Evolutionary conservation across 495 filamentous ascomycete species (phyloP).

Genomic region (Durotheca rogersii): DNA sequence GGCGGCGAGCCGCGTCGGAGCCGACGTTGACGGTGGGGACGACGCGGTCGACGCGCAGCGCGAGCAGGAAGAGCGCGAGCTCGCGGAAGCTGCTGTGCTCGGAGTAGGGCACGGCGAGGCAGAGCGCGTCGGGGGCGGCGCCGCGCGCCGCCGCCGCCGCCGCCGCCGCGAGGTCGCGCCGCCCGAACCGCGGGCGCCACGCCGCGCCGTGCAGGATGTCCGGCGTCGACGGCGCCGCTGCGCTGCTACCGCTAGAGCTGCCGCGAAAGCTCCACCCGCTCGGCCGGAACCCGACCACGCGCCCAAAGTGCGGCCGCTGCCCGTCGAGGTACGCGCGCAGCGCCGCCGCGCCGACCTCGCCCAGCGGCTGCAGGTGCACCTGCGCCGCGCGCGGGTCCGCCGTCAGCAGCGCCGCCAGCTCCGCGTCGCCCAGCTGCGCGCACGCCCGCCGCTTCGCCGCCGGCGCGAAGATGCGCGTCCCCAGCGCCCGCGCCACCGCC

Average conservation of each 20-base stretch:
- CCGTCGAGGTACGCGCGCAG: constrained; percentile 81
- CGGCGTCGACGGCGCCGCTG: constrained; percentile 35
- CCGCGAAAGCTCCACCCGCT: constrained; percentile 90
- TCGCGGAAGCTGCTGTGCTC: constrained; percentile 95
- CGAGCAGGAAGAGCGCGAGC: constrained; percentile 88
- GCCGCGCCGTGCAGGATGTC: constrained; percentile 69
- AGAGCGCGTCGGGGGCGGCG: constrained; percentile 69
- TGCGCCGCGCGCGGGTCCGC: constrained; percentile 79
- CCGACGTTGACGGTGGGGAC: constrained; percentile 96
- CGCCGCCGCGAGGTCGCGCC: constrained; percentile 68
- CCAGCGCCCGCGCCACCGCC: constrained; percentile 82
- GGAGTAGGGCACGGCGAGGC: constrained; percentile 90
- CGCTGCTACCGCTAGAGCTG: constrained; percentile 25
- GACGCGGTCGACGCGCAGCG: constrained; percentile 79
- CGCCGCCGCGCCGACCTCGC: constrained; percentile 86
- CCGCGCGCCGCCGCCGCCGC: constrained; percentile 76
- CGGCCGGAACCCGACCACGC: constrained; percentile 88
- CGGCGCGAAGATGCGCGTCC: constrained; percentile 87
- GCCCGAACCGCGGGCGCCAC: constrained; percentile 71
- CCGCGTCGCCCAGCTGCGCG: constrained; percentile 77
- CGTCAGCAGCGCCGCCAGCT: constrained; percentile 75
- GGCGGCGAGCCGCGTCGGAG: constrained; percentile 57
- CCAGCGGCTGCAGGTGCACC: constrained; percentile 95
- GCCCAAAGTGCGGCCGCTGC: constrained; percentile 73
- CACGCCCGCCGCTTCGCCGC: constrained; percentile 81